A percentile compares a stretch with the other conserved stretches of the same genome.
phyloP scores from a whole-genome alignment of 1,139 yeast species.

The Hansenula lynferdii region DNA sequence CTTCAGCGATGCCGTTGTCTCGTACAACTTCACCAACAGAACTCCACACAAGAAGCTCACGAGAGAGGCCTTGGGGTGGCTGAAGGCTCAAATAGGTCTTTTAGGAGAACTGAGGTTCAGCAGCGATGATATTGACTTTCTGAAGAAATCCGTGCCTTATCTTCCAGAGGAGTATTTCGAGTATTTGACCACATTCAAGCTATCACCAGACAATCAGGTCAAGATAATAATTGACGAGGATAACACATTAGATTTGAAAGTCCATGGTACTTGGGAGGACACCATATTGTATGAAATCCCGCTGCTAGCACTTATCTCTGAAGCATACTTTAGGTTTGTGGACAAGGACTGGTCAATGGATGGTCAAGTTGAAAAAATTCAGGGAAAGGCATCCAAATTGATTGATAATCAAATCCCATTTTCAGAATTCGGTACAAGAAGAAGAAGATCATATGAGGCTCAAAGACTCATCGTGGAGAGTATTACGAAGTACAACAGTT shows the following conservation, averaged over 20 bases:
- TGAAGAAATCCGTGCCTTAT: constrained; percentile 53
- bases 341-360: constrained; percentile 82
- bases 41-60: constrained; percentile 67
- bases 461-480: constrained; percentile 75
- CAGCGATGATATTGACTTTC: constrained; percentile 60
- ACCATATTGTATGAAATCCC: constrained; percentile 93
- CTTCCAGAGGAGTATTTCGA: constrained; percentile 62
- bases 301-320: constrained; percentile 76
- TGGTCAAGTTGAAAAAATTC: constrained; percentile 67
- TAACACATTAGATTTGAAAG: constrained; percentile 41
- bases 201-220: constrained; percentile 64
- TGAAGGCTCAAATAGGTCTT: constrained; percentile 47
- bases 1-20: constrained; percentile 59
- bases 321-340: constrained; percentile 88
- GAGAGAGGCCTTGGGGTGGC: constrained; percentile 66
- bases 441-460: constrained; percentile 75
- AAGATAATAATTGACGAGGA: constrained; percentile 30
- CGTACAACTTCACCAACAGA: constrained; percentile 75
- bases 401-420: constrained; percentile 58
- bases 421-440: constrained; percentile 93
- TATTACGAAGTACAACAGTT: constrained; percentile 44
- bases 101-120: constrained; percentile 49
- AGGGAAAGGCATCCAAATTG: constrained; percentile 48
- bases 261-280: constrained; percentile 74
- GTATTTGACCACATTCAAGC: constrained; percentile 48